Percentiles rank a stretch among this genome's conserved stretches.
These are phyloP conservation scores for Rutstroemia sp. DNA, from an alignment of 2,329 filamentous ascomycete species.

Conservation along the genomic window DNA sequence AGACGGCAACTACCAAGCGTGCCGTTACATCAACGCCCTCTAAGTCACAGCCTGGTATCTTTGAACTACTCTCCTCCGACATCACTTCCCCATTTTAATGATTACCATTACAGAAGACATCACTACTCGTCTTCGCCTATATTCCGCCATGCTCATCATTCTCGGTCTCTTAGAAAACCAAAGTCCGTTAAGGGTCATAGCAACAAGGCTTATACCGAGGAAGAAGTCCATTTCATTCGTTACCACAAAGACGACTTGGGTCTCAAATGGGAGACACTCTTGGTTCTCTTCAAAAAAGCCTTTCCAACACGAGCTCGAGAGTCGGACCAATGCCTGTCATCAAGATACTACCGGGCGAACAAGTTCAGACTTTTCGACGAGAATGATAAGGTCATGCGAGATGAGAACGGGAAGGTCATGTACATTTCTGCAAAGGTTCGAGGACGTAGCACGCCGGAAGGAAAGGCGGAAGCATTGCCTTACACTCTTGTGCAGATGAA, in stretches of 20 bases:
- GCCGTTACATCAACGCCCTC: not conserved
- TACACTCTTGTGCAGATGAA: constrained; percentile 10
- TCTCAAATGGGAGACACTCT: constrained; percentile 5
- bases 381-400: not conserved
- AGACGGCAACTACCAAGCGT: not conserved
- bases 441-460: constrained; percentile 3
- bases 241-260: constrained; percentile 12
- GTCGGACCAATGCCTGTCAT: constrained; percentile 9
- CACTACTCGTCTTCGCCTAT: not conserved
- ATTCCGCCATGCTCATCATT: not conserved
- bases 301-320: constrained; percentile 1
- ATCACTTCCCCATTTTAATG: not conserved
- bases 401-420: constrained; percentile 9
- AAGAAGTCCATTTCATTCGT: constrained; percentile 13
- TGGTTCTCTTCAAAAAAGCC: not conserved
- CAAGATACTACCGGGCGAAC: constrained; percentile 13
- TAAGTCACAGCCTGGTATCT: not conserved
- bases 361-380: not conserved
- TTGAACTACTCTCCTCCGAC: not conserved
- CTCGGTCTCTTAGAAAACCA: not conserved
- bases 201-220: constrained; percentile 13
- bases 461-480: constrained; percentile 8
- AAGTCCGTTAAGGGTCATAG: constrained; percentile 3
- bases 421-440: constrained; percentile 9
- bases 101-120: not conserved